Percentiles rank a stretch among this genome's conserved stretches.
These are phyloP conservation scores for Carex kokanica DNA, from an alignment of 176 grass and related monocot species.

Conservation along the genomic window DNA sequence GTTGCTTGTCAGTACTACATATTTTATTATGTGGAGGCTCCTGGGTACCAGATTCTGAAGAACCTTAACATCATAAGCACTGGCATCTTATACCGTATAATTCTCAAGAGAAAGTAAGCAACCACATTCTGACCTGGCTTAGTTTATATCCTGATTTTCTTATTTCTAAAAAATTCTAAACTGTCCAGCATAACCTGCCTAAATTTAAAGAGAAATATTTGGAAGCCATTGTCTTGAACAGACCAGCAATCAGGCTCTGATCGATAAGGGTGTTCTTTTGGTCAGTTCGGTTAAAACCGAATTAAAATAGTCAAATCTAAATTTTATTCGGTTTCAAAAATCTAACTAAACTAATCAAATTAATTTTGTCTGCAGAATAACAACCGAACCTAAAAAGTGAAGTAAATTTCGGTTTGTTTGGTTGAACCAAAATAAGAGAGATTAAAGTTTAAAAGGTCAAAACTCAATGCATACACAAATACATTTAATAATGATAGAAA, in stretches of 20 bases:
- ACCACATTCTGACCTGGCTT: conserved; percentile 8
- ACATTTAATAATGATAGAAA: too few relatives aligned
- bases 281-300: too few relatives aligned
- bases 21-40: conserved; percentile 83
- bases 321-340: too few relatives aligned
- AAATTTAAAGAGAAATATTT: neutral
- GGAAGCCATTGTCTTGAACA: neutral
- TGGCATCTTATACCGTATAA: conserved; percentile 76
- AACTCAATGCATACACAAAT: too few relatives aligned
- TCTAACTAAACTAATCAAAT: too few relatives aligned
- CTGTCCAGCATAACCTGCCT: neutral
- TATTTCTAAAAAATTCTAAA: neutral
- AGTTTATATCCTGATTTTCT: neutral
- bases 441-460: too few relatives aligned
- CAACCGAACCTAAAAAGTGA: too few relatives aligned
- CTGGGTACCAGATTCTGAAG: conserved; percentile 97
- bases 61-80: conserved; percentile 97
- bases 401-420: too few relatives aligned
- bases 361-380: too few relatives aligned
- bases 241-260: neutral
- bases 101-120: conserved; percentile 89
- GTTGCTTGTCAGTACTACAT: conserved; percentile 74
- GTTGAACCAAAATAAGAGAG: too few relatives aligned
- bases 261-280: too few relatives aligned
- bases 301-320: too few relatives aligned